phyloP scores from a whole-genome alignment of 1,284 basidiomycete genomes.

The Pterulicium gracile region DNA sequence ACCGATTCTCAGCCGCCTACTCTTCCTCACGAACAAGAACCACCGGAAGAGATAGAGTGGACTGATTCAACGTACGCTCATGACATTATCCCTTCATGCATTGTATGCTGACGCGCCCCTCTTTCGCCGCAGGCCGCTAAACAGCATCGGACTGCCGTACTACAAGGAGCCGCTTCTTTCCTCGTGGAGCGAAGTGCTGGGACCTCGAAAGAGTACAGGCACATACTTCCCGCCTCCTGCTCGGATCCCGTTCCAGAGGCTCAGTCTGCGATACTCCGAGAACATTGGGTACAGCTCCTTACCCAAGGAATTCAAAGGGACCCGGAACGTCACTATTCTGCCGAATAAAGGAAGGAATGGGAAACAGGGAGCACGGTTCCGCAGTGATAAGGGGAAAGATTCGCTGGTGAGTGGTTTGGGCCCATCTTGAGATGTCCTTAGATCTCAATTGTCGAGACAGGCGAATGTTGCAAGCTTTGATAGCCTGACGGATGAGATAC shows the following conservation, averaged over 20 bases:
- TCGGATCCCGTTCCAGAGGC: slow-evolving; percentile 72
- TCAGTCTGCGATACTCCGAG: slow-evolving; percentile 72
- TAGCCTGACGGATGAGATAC: slow-evolving; percentile 50
- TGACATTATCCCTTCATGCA: too few relatives aligned
- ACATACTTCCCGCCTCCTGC: slow-evolving; percentile 48
- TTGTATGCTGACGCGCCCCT: slow-evolving; percentile 3
- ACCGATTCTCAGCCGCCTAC: slow-evolving; percentile 79
- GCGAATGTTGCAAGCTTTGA: slow-evolving; percentile 38
- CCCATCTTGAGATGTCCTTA: not conserved
- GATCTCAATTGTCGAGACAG: slow-evolving; percentile 21
- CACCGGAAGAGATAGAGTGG: slow-evolving; percentile 72
- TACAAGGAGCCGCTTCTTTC: slow-evolving; percentile 77
- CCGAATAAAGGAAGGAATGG: slow-evolving; percentile 19
- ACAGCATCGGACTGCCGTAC: slow-evolving; percentile 82
- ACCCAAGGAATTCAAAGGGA: slow-evolving; percentile 75
- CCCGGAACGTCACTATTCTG: slow-evolving; percentile 63
- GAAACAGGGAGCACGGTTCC: slow-evolving; percentile 60
- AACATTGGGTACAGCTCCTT: slow-evolving; percentile 81
- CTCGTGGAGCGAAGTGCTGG: slow-evolving; percentile 48
- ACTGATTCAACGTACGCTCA: slow-evolving; percentile 61
- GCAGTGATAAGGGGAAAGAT: slow-evolving; percentile 62
- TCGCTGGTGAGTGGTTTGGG: slow-evolving; percentile 26
- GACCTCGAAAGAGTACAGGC: slow-evolving; percentile 32
- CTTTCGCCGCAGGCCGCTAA: slow-evolving; percentile 58
- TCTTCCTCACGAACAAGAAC: slow-evolving; percentile 71